These are phyloP conservation scores for Scolecobasidium constrictum DNA, from an alignment of 2,329 filamentous ascomycete genomes.

Conservation along the genomic window DNA sequence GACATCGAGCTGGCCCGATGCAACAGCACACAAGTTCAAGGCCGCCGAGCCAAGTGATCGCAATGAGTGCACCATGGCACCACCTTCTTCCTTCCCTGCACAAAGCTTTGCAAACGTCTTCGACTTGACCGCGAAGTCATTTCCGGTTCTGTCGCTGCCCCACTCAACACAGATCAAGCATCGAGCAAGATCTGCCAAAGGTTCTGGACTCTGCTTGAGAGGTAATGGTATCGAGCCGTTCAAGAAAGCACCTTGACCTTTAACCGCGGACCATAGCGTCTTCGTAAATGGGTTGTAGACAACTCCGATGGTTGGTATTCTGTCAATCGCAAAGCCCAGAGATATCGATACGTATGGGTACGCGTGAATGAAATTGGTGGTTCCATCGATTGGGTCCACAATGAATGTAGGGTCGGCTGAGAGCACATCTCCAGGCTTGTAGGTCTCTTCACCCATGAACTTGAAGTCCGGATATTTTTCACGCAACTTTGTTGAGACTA, in stretches of 20 bases:
- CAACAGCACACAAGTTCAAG: constrained; percentile 63
- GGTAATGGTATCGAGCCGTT: constrained; percentile 30
- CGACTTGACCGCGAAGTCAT: constrained; percentile 60
- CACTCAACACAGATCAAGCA: constrained; percentile 63
- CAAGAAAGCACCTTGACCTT: constrained; percentile 54
- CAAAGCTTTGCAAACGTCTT: constrained; percentile 49
- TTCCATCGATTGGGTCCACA: constrained; percentile 74
- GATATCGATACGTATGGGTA: constrained; percentile 68
- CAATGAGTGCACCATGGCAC: constrained; percentile 66
- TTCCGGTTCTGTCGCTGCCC: constrained; percentile 57
- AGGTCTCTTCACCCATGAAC: constrained; percentile 70
- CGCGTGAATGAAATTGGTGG: constrained; percentile 69
- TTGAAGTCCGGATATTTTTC: constrained; percentile 41
- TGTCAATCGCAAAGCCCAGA: constrained; percentile 57
- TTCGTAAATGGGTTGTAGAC: constrained; percentile 72
- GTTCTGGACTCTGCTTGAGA: constrained; percentile 37
- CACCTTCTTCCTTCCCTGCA: constrained; percentile 48
- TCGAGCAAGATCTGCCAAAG: constrained; percentile 48
- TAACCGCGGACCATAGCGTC: constrained; percentile 57
- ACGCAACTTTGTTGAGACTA: constrained; percentile 41
- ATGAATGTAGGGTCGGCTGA: constrained; percentile 63
- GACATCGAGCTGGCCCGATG: constrained; percentile 57
- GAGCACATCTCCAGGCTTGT: constrained; percentile 54
- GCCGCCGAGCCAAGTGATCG: constrained; percentile 63
- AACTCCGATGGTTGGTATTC: constrained; percentile 55